Conservation (phyloP, 1,284 basidiomycete species). For the Volvariella surrecta region DNA sequence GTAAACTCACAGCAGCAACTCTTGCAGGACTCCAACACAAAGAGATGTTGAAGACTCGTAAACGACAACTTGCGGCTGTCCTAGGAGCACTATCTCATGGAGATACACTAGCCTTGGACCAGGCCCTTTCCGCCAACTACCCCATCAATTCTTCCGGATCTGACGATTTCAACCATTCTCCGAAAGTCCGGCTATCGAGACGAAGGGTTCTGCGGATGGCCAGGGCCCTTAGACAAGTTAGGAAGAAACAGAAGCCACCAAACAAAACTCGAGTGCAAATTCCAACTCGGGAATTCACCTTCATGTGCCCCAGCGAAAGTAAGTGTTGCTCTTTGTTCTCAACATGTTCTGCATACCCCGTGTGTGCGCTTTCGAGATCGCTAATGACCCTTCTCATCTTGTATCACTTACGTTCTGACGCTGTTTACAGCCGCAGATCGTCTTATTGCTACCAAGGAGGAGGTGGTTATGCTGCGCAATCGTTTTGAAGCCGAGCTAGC, state of each 20-base stretch:
- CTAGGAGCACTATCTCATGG: slow-evolving; percentile 54
- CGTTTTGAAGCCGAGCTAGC: slow-evolving; percentile 67
- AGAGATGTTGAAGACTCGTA: slow-evolving; percentile 57
- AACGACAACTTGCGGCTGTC: slow-evolving; percentile 58
- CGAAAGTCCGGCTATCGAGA: slow-evolving; percentile 27
- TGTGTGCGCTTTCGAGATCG: neutral
- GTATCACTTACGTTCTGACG: slow-evolving; percentile 3
- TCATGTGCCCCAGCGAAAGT: slow-evolving; percentile 57
- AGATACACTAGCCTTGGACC: slow-evolving; percentile 64
- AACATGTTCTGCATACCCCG: slow-evolving; percentile 9
- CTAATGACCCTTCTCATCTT: slow-evolving; percentile 3
- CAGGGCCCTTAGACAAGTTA: slow-evolving; percentile 25
- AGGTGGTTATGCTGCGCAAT: slow-evolving; percentile 52
- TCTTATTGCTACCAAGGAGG: slow-evolving; percentile 53
- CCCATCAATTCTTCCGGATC: slow-evolving; percentile 26
- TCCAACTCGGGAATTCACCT: slow-evolving; percentile 46
- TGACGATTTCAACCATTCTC: slow-evolving; percentile 8
- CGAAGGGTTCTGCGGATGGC: slow-evolving; percentile 33
- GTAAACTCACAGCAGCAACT: slow-evolving; percentile 48
- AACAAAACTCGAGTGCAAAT: too few relatives aligned
- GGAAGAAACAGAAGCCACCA: slow-evolving; percentile 13
- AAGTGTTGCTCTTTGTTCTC: slow-evolving; percentile 33
- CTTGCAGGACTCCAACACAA: slow-evolving; percentile 66
- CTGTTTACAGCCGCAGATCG: slow-evolving; percentile 60
- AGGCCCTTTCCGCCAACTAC: slow-evolving; percentile 58